Conservation (phyloP, 805 yeast genomes). For the Metschnikowia noctiluminum region DNA sequence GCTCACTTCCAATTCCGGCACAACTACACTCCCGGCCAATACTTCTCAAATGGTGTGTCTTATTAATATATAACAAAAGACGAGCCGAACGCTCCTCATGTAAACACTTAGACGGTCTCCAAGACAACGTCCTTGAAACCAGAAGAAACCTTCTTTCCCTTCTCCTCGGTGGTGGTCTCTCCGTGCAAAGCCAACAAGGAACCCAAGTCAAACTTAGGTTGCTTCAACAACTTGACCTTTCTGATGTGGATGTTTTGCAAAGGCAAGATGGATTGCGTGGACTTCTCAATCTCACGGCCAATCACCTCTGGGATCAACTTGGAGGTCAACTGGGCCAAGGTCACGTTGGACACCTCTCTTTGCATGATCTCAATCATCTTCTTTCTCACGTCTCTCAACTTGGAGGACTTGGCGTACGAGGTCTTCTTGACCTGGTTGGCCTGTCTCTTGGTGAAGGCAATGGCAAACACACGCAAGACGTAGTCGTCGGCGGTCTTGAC, state of each 20-base stretch:
- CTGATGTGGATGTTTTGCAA: slow-evolving; percentile 98
- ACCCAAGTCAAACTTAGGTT: slow-evolving; percentile 98
- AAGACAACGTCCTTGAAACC: slow-evolving; percentile 99
- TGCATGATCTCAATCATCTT: slow-evolving; percentile 94
- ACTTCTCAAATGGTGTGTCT: slow-evolving; percentile 13
- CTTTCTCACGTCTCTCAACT: slow-evolving; percentile 96
- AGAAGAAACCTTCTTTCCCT: slow-evolving; percentile 95
- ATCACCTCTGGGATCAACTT: slow-evolving; percentile 98
- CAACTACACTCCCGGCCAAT: not conserved
- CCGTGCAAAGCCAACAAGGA: slow-evolving; percentile 96
- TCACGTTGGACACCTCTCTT: slow-evolving; percentile 92
- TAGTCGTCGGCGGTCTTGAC: slow-evolving; percentile 98
- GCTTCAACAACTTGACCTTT: slow-evolving; percentile 97
- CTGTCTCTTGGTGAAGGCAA: slow-evolving; percentile 98
- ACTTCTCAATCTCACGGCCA: slow-evolving; percentile 97
- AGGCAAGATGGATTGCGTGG: slow-evolving; percentile 93
- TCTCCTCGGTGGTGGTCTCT: slow-evolving; percentile 85
- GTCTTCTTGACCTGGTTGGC: slow-evolving; percentile 97
- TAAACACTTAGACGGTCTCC: slow-evolving; percentile 73
- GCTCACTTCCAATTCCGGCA: not conserved
- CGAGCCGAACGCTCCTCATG: slow-evolving; percentile 10
- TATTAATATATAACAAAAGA: slow-evolving; percentile 18
- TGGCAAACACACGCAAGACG: slow-evolving; percentile 92
- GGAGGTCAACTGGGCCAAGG: slow-evolving; percentile 93
- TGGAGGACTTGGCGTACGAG: slow-evolving; percentile 95